Percentiles rank a stretch among this genome's conserved stretches.
Evolutionary conservation across 345 rosid species (phyloP).

Genomic region (Erucastrum elatum): DNA sequence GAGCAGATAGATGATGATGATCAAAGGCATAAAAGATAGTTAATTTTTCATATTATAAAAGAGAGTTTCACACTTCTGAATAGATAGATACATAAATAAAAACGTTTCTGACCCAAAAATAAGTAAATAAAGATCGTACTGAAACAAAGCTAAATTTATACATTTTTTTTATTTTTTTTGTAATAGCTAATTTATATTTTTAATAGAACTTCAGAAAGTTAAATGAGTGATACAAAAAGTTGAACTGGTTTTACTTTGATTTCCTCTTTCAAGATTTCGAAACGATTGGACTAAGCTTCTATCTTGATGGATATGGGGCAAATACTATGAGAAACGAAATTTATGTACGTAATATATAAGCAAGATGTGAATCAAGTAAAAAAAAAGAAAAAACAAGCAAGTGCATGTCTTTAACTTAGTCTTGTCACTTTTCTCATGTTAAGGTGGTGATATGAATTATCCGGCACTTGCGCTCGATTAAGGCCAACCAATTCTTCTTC

Average conservation of each 20-base stretch:
- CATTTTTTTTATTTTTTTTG: no score
- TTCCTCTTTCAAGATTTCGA: background rate
- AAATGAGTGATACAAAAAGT: background rate
- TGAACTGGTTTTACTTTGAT: background rate
- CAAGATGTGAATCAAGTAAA: background rate
- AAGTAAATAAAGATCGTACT: background rate
- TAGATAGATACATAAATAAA: no score
- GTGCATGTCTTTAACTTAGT: constrained; percentile 1
- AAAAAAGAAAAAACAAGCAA: background rate
- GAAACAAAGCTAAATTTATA: background rate
- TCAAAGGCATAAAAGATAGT: background rate
- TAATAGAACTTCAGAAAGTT: background rate
- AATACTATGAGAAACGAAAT: constrained; percentile 14
- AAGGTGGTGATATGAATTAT: constrained; percentile 25
- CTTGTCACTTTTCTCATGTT: constrained; percentile 3
- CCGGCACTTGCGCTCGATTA: constrained; percentile 28
- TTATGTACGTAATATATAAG: background rate
- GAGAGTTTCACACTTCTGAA: background rate
- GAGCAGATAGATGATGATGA: background rate
- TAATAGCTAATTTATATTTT: background rate
- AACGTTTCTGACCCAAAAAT: no score
- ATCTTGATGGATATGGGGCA: constrained; percentile 9
- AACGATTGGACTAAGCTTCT: constrained; percentile 2
- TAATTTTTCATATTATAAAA: background rate
- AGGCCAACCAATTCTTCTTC: constrained; percentile 34